These are phyloP conservation scores for Fusarium sp. DNA, from an alignment of 2,329 filamentous ascomycete genomes.

Conservation along the genomic window DNA sequence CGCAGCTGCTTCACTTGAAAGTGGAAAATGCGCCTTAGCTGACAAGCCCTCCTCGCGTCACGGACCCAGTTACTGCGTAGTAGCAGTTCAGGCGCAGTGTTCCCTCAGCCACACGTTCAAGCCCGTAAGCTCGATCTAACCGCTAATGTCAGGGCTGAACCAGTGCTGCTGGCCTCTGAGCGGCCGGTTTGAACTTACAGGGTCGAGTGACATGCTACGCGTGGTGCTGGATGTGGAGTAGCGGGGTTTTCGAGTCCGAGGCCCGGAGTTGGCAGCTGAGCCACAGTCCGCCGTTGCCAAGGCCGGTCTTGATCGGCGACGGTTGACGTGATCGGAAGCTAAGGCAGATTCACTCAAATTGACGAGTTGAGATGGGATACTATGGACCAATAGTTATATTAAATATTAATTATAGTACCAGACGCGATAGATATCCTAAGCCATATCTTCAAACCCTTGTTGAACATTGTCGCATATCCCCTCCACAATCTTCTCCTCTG, in stretches of 20 bases:
- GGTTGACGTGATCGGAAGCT: not conserved
- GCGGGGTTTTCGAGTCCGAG: constrained; percentile 18
- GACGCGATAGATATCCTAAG: not conserved
- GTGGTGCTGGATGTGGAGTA: constrained; percentile 10
- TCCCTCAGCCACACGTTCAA: constrained; percentile 32
- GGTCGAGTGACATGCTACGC: constrained; percentile 28
- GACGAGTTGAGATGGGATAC: not conserved
- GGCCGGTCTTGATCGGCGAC: constrained; percentile 24
- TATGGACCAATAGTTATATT: not conserved
- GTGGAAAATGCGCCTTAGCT: constrained; percentile 40
- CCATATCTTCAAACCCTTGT: constrained; percentile 30
- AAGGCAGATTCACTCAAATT: constrained; percentile 18
- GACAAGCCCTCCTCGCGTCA: constrained; percentile 33
- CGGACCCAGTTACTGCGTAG: constrained; percentile 8
- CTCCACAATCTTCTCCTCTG: constrained; percentile 39
- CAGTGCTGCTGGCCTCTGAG: not conserved
- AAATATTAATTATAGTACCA: constrained; percentile 2
- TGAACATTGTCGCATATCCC: constrained; percentile 31
- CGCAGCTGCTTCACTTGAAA: not conserved
- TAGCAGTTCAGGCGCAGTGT: constrained; percentile 35
- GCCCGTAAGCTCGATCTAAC: constrained; percentile 32
- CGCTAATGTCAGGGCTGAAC: constrained; percentile 26
- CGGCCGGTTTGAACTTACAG: constrained; percentile 10
- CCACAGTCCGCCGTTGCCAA: constrained; percentile 25
- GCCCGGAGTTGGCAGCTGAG: constrained; percentile 12